Base-by-base conservation (phyloP, 768 basidiomycete genomes). In the Sporobolomyces roseus region DNA sequence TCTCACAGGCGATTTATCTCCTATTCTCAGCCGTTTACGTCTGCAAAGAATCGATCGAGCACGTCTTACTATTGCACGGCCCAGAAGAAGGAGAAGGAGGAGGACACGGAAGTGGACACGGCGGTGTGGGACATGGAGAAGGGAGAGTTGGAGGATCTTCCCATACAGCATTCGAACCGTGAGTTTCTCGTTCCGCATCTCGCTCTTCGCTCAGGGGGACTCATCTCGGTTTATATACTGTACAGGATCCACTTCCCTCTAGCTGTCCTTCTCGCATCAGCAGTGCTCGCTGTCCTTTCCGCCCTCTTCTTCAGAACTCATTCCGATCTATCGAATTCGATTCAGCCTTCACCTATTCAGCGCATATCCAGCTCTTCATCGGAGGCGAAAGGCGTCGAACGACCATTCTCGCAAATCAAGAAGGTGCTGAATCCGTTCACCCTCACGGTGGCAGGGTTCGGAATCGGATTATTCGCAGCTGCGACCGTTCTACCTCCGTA, bases 41-140 rank as follows among this genome's bases (percentile, higher is more conserved):
- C 23, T 93, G 91, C 75, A 98, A 99, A 77, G 96, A 99, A 82
- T 89, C 93, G 1, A 83, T 98, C 6, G 94, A 99, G 79, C 93
- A 94, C 79, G 78, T 96, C 46, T 78, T 99, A 21, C 82, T 97
- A 6, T 48, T 74, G 7, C 74, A 75, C 36, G 65, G 56, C 5
- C 56, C 66, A 41, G 58, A 19, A 12, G 63, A 46, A 7, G 63
- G 62, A 29, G 58, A 23, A 4, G 63, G 52, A 9, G 69, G 71
- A 4, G 68, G 61, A 9, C 74, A 76, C 41, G 75, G 73, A 0
- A n/a, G 65, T 1, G 71, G 72, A 4, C 75, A 76, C 50, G 75
- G 74, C 4, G 53, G 63, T 2, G 74, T 74, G 41, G 74, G 73
- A 5, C 74, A 75, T 43, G 74, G 73, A 6, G 68, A 74, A 21